These are phyloP conservation scores for Pseudogymnoascus sp. DNA, from an alignment of 2,329 filamentous ascomycete genomes.

Conservation along the genomic window DNA sequence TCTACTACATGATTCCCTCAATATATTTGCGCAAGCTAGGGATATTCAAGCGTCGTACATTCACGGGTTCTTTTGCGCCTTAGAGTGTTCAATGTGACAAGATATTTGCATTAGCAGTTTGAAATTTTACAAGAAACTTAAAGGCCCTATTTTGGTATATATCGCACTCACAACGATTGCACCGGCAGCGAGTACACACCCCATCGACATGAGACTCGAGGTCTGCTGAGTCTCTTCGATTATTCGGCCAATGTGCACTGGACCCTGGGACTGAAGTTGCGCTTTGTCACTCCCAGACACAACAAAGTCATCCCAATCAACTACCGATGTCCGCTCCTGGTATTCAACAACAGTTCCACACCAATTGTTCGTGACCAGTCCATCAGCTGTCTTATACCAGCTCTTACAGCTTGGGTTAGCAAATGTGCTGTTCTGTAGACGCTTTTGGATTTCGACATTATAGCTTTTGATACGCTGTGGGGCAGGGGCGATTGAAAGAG, in stretches of 20 bases:
- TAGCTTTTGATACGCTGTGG: slow-evolving; percentile 12
- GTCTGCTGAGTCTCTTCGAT: slow-evolving; percentile 31
- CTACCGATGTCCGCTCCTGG: slow-evolving; percentile 32
- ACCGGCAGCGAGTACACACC: background rate
- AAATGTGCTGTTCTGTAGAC: slow-evolving; percentile 17
- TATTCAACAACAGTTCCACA: slow-evolving; percentile 13
- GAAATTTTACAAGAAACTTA: background rate
- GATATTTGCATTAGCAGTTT: background rate
- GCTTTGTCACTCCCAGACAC: slow-evolving; percentile 26
- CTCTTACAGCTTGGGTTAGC: slow-evolving; percentile 19
- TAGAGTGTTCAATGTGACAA: background rate
- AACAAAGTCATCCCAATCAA: slow-evolving; percentile 40
- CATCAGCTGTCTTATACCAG: slow-evolving; percentile 24
- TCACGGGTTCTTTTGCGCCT: background rate
- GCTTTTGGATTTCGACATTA: slow-evolving; percentile 21
- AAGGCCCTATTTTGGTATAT: background rate
- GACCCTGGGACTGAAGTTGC: slow-evolving; percentile 21
- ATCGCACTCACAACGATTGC: background rate
- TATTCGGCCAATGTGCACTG: slow-evolving; percentile 28
- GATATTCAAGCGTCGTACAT: background rate
- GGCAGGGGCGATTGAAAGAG: slow-evolving; percentile 13
- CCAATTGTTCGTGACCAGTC: slow-evolving; percentile 25
- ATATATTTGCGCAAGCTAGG: background rate
- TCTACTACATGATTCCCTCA: background rate
- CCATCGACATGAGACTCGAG: slow-evolving; percentile 16